These are phyloP conservation scores for Coccomyxa sp. DNA, from an alignment of 139 green algal species.

Conservation along the genomic window DNA sequence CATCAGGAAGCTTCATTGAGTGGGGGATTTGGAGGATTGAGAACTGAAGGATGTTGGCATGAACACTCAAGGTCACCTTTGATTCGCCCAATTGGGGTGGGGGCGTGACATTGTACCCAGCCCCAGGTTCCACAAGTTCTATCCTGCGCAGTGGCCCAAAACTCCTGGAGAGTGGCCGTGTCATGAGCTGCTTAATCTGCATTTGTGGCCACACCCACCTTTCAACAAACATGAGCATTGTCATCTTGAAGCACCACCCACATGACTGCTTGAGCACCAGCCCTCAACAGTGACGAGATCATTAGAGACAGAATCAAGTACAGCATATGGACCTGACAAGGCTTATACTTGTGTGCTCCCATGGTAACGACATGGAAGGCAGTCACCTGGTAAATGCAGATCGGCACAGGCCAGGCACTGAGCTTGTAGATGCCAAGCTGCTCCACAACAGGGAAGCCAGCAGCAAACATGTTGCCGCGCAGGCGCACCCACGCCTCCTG, in stretches of 20 bases:
- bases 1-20: no score
- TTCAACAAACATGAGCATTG: no score
- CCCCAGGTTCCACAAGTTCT: constrained; percentile 28
- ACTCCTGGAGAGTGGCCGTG: constrained; percentile 44
- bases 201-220: background rate
- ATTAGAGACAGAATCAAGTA: background rate
- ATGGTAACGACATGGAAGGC: background rate
- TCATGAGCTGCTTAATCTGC: constrained; percentile 49
- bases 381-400: constrained; percentile 58
- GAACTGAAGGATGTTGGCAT: no score
- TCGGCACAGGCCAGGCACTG: constrained; percentile 26
- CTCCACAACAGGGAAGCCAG: constrained; percentile 70
- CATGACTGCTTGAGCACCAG: background rate
- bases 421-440: constrained; percentile 66
- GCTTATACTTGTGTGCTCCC: background rate
- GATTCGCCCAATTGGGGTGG: constrained; percentile 18
- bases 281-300: no score
- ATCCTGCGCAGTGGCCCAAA: constrained; percentile 30
- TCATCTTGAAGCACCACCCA: no score
- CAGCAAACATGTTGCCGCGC: constrained; percentile 48
- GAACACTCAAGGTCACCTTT: background rate
- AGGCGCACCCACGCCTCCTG: constrained; percentile 66
- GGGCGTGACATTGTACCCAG: constrained; percentile 37
- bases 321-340: background rate
- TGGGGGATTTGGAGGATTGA: no score